Base-by-base conservation (phyloP, 768 basidiomycete genomes). In the Peribolospora kevripleyi region DNA sequence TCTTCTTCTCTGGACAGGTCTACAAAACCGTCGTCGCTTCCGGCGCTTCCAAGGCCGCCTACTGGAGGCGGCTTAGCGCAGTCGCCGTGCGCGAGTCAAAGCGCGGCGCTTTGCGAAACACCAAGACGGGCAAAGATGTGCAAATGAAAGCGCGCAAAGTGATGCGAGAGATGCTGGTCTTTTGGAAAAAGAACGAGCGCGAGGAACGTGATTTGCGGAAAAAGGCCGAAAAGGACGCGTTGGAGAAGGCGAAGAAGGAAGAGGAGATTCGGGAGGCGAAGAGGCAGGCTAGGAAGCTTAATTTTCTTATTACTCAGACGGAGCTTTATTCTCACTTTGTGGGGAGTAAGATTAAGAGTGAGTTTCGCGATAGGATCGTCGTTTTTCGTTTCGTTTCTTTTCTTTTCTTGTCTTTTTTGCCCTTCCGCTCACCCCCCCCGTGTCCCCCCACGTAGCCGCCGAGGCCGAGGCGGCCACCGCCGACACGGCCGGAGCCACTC, bases 251-350 rank as follows among this genome's bases (percentile, higher is more conserved):
- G 36, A 84, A 80, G 67, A 68, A 84, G 41, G 87, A 91, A 67
- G 88, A 91, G 66, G 87, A 93, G 69, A 84, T 79, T 64, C 76
- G 91, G 46, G 93, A 98, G 68, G 82, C 84, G 9, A 82, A 88
- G 45, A 74, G 93, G 52, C 86, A 91, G 67, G 85, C 88, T 9
- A 76, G 91, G 61, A 95, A 97, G 68, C 77, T 98, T 37, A 93
- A 98, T 70, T 98, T 97, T 70, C 72, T 98, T 68, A 88, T 98
- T 67, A 95, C 85, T 57, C 91, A 97, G 68, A 97, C 93, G 3
- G 93, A 98, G 66, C 75, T 97, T 6, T 98, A 97, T 69, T 88
- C 85, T 61, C 93, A 98, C 70, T 97, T 98, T 74, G 88, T 98
- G 56, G 91, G 91, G 41, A 93, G 80, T 69, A 97, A 97, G 70